Percentiles rank a stretch among this genome's conserved stretches.
phyloP scores from a whole-genome alignment of 306 rosid species.

The Potentilla sterilis region DNA sequence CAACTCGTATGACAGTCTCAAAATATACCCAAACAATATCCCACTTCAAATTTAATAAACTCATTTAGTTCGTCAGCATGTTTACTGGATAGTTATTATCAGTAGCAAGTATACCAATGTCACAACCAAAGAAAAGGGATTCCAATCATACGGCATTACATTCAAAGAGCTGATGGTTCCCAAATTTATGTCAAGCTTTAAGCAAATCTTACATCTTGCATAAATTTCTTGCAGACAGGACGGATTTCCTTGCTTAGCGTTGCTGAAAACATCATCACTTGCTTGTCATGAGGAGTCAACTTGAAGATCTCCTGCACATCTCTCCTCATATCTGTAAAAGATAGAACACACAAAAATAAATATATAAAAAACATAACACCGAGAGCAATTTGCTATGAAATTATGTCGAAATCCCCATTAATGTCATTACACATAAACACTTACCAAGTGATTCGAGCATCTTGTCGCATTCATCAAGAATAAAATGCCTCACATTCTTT shows the following conservation, averaged over 20 bases:
- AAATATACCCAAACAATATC: background rate
- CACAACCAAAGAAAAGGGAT: background rate
- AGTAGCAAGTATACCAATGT: background rate
- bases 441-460: conserved; percentile 80
- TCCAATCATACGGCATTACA: background rate
- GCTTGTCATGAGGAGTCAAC: conserved; percentile 77
- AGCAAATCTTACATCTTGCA: conserved; percentile 71
- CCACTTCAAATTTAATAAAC: conserved; percentile 3
- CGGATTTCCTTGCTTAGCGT: conserved; percentile 76
- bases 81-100: background rate
- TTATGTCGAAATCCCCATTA: background rate
- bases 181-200: background rate
- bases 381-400: background rate
- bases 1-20: background rate
- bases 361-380: background rate
- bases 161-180: background rate
- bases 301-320: conserved; percentile 74
- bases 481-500: conserved; percentile 75
- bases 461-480: conserved; percentile 83
- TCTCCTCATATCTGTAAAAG: conserved; percentile 62
- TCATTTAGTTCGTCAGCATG: background rate
- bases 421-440: background rate
- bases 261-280: conserved; percentile 86
- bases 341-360: conserved; percentile 10
- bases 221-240: conserved; percentile 82